Base-by-base conservation (phyloP, 768 basidiomycete genomes). In the Tulasnella sp. region DNA sequence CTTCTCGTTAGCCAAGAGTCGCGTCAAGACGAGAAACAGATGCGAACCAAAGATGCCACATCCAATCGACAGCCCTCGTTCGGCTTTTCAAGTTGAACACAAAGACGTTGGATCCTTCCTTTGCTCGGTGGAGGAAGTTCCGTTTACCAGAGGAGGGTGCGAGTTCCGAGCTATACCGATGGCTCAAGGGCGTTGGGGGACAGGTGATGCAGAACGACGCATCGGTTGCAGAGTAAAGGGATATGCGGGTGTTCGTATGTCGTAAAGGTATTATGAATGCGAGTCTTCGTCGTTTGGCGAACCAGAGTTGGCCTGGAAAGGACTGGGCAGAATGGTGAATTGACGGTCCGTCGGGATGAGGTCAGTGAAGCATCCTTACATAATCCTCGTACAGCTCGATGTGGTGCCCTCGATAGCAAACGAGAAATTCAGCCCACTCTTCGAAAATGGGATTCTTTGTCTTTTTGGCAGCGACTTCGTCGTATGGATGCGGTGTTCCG, bases 371-470 rank as follows among this genome's bases (percentile, higher is more conserved):
- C 57, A n/a, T 16, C 85, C 91, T 78, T 81, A 95, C 95, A 86
- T 93, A 90, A 81, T 96, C 92, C 75, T 90, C 88, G 82, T 97
- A 98, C 26, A 98, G 84, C 83, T 98, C 95, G 55, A 98, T 84
- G 72, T 88, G 86, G 79, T 91, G 88, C 78, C 87, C 89, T 55
- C 93, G 88, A 92, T 95, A 98, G 13, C 90, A 91, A 0, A 97
- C 95, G 79, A 96, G 85, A 81, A 91, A 95, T 82, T 98, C 96
- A 40, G 88, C 89, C 88, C 92, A 92, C 37, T 89, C 88, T 81
- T 92, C 90, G 78, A 87, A 89, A 32, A 86, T 85, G 18, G 94
- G 82, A 77, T 91, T 84, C 42, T 89, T 86, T 4, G 90, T 89
- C 29, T 87, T 89, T 2, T 92, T 90, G 82, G 94, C 89, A 80